Conservation (phyloP, 2,329 filamentous ascomycete genomes). For the Alternaria burnsii region DNA sequence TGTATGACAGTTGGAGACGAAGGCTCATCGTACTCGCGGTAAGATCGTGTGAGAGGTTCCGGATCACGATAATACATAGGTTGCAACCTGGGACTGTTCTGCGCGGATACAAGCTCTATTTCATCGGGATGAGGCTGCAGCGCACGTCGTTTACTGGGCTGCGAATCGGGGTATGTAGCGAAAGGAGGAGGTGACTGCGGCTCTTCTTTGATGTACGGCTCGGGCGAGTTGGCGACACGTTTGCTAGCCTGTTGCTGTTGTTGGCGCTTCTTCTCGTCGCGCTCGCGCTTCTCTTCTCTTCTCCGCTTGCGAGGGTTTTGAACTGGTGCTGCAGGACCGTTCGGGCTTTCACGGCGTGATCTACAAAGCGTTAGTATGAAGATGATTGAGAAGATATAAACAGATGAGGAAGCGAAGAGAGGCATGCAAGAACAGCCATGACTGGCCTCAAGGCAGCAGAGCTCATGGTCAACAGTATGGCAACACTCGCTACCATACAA, state of each 20-base stretch:
- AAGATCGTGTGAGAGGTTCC: slow-evolving; percentile 44
- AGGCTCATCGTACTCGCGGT: slow-evolving; percentile 55
- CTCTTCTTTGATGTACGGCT: slow-evolving; percentile 68
- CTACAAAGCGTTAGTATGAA: slow-evolving; percentile 28
- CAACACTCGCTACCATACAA: neutral
- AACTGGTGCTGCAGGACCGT: slow-evolving; percentile 52
- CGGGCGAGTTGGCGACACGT: slow-evolving; percentile 47
- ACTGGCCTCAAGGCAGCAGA: neutral
- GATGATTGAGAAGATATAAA: neutral
- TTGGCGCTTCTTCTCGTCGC: slow-evolving; percentile 44
- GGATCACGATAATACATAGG: slow-evolving; percentile 58
- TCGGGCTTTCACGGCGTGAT: slow-evolving; percentile 56
- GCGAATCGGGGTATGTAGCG: slow-evolving; percentile 49
- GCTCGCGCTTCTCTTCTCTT: slow-evolving; percentile 53
- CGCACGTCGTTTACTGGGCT: slow-evolving; percentile 52
- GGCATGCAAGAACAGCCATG: neutral
- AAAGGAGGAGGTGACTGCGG: slow-evolving; percentile 69
- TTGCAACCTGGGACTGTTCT: slow-evolving; percentile 50
- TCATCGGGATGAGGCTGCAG: slow-evolving; percentile 48
- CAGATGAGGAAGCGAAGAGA: neutral
- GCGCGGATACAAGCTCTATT: slow-evolving; percentile 51
- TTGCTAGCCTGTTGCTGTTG: slow-evolving; percentile 40
- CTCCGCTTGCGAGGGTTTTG: slow-evolving; percentile 62
- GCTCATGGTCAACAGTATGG: neutral
- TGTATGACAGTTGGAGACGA: slow-evolving; percentile 51